phyloP scores from a whole-genome alignment of 495 filamentous ascomycete species.

The Penicillium coffeae region DNA sequence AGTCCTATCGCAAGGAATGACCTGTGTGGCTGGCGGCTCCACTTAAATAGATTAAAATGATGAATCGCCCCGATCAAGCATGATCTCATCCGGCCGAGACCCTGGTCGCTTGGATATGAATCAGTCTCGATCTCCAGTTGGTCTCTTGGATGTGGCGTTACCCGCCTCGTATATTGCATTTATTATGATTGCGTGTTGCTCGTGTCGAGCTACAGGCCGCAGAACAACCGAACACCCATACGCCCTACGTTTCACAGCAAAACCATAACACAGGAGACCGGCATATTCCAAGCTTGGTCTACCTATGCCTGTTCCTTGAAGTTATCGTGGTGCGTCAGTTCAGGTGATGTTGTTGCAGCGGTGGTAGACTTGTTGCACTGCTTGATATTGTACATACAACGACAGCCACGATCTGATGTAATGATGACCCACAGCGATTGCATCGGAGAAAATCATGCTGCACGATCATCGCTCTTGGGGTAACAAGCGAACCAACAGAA shows the following conservation, averaged over 20 bases:
- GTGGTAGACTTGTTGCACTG: conserved; percentile 8
- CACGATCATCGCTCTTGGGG: conserved; percentile 6
- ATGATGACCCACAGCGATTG: conserved; percentile 17
- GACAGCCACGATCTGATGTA: conserved; percentile 19
- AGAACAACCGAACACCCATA: no score
- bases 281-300: no score
- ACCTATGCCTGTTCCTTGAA: no score
- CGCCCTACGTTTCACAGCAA: no score
- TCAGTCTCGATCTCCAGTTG: conserved; percentile 1
- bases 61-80: conserved; percentile 23
- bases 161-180: neutral
- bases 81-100: conserved; percentile 29
- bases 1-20: conserved; percentile 14
- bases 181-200: no score
- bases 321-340: no score
- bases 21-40: conserved; percentile 30
- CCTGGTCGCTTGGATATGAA: conserved; percentile 5
- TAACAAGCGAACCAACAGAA: conserved; percentile 4
- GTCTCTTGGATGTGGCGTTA: conserved; percentile 2
- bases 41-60: conserved; percentile 33
- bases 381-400: conserved; percentile 1
- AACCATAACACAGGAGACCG: no score
- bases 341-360: no score
- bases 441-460: neutral
- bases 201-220: no score